These are phyloP conservation scores for Blastocystis sp. DNA, from an alignment of 352 stramenopile species.

Conservation along the genomic window DNA sequence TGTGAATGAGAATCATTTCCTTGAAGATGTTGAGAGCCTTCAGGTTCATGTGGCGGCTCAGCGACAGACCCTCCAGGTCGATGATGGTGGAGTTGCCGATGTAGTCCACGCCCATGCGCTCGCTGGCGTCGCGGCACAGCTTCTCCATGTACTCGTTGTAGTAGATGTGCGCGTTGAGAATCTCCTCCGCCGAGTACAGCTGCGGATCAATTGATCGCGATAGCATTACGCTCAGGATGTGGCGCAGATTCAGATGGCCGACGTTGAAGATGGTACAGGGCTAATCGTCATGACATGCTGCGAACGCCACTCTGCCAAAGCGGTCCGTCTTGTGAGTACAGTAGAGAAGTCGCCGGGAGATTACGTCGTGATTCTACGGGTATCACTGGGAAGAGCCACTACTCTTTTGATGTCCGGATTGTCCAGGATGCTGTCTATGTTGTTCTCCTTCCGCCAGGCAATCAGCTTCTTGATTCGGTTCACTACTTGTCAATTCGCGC, in stretches of 20 bases:
- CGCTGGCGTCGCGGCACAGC: conserved; percentile 42
- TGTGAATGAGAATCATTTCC: conserved; percentile 67
- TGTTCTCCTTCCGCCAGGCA: conserved; percentile 47
- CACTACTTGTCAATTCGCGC: neutral
- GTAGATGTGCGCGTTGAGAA: conserved; percentile 60
- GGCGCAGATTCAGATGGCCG: conserved; percentile 52
- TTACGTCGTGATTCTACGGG: conserved; percentile 56
- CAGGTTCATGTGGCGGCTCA: conserved; percentile 63
- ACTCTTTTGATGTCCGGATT: conserved; percentile 60
- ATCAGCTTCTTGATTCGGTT: conserved; percentile 55
- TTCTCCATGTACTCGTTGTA: conserved; percentile 70
- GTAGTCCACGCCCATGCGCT: conserved; percentile 58
- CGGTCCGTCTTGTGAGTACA: conserved; percentile 47
- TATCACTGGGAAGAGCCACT: neutral
- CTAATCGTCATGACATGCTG: neutral
- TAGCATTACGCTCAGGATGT: conserved; percentile 7
- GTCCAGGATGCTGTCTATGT: conserved; percentile 45
- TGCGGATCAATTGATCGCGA: neutral
- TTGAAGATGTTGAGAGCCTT: conserved; percentile 65
- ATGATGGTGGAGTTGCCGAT: conserved; percentile 65
- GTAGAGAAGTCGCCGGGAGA: conserved; percentile 44
- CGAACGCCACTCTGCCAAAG: conserved; percentile 49
- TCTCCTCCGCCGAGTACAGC: conserved; percentile 55
- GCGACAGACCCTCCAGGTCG: conserved; percentile 54
- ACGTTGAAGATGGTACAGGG: conserved; percentile 67